Base-by-base conservation (phyloP, 305 asterid genomes). In the Ajuga reptans region DNA sequence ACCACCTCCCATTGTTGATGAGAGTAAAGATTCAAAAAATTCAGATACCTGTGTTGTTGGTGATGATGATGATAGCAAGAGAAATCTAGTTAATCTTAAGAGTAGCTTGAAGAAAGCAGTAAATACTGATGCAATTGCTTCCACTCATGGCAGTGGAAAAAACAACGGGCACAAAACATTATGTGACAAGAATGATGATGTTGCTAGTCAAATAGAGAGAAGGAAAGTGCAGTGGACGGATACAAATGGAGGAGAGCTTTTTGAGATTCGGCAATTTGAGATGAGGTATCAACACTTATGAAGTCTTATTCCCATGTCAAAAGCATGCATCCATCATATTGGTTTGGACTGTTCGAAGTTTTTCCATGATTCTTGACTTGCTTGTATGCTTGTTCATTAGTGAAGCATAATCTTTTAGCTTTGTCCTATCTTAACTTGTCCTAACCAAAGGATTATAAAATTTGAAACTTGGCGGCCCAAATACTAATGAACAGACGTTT, bases 221-320 rank as follows among this genome's bases (percentile, higher is more conserved):
- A 85, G 91, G 84, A 87, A 82, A 80, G 96, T 91, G 69, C 96
- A 83, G 76, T 91, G 97, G 97, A 83, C 84, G 2, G 97, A 91
- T 84, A 76, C 83, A 47, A 66, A 68, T 0, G 96, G 97, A 42
- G 93, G 93, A 41, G 95, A 87, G 69, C 96, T 91, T 71, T 78
- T 72, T 62, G 88, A 89, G 84, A 82, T 91, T 64, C 92, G 86
- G 67, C 96, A 89, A 80, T 89, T 89, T 73, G 96, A 89, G 83
- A 86, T 80, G 81, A 91, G 97, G 97, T 91, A 86, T 42, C 77
- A 4, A 31, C 21, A 54, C 73, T 72, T 69, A 51, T 18, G 27
- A 17, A 65, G 36, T 64, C 11, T 68, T 39, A 54, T 60, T 53
- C 18, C 21, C 37, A 29, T 14, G 27, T 4, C 36, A 57, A 42